Conservation (phyloP, 2,329 filamentous ascomycete genomes). For the Hypoxylon sp. region DNA sequence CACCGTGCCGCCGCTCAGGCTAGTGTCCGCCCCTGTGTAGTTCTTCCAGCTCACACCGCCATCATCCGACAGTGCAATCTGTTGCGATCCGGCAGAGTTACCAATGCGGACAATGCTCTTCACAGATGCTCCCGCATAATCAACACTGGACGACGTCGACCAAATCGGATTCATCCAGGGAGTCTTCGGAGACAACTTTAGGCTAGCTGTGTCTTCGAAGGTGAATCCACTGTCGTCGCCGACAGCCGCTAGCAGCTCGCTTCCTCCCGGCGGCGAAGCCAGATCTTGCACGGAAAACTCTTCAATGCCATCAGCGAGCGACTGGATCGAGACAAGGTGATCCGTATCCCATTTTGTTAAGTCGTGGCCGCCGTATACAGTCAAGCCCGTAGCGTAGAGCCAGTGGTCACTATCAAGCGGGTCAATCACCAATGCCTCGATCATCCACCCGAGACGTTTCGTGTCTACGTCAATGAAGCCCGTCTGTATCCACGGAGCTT, state of each 20-base stretch:
- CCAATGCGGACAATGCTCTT: constrained; percentile 67
- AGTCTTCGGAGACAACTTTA: constrained; percentile 61
- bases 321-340: constrained; percentile 65
- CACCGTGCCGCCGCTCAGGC: constrained; percentile 61
- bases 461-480: constrained; percentile 63
- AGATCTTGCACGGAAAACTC: constrained; percentile 67
- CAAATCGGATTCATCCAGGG: constrained; percentile 65
- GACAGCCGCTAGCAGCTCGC: constrained; percentile 66
- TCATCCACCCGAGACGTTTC: constrained; percentile 73
- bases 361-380: constrained; percentile 68
- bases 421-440: constrained; percentile 71
- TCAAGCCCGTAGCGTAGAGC: constrained; percentile 73
- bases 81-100: constrained; percentile 59
- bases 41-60: constrained; percentile 66
- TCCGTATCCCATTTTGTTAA: constrained; percentile 68
- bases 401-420: constrained; percentile 72
- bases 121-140: constrained; percentile 64
- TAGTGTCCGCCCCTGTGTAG: constrained; percentile 63
- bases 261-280: constrained; percentile 64
- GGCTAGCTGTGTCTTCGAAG: constrained; percentile 56
- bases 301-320: constrained; percentile 69
- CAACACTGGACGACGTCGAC: constrained; percentile 62
- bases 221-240: constrained; percentile 69
- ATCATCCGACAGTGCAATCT: constrained; percentile 65
- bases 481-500: constrained; percentile 69